These are phyloP conservation scores for Dactylonectria estremocensis DNA, from an alignment of 2,329 filamentous ascomycete species.

Conservation along the genomic window DNA sequence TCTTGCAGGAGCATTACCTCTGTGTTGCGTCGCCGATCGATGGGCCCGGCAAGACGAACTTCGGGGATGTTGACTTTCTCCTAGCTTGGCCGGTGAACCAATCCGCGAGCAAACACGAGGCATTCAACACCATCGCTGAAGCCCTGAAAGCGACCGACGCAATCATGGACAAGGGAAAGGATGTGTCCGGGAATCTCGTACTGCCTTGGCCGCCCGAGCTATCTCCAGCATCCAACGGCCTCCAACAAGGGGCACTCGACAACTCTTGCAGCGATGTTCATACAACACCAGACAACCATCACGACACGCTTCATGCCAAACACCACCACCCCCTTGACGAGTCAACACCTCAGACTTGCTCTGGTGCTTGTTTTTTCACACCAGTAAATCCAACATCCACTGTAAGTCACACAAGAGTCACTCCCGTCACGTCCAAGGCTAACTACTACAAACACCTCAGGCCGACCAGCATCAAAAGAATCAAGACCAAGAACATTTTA, in stretches of 20 bases:
- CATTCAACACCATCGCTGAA: conserved; percentile 51
- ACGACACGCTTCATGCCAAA: not conserved
- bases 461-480: conserved; percentile 1
- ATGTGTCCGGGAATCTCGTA: conserved; percentile 63
- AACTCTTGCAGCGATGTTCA: not conserved
- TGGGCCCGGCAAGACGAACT: conserved; percentile 76
- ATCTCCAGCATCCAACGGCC: conserved; percentile 2
- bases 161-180: conserved; percentile 48
- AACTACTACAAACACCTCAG: not conserved
- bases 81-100: conserved; percentile 58
- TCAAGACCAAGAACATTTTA: conserved; percentile 51
- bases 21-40: conserved; percentile 75
- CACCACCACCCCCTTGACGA: not conserved
- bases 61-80: conserved; percentile 83
- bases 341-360: not conserved
- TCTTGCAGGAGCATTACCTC: conserved; percentile 67
- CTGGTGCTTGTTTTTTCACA: too few species aligned
- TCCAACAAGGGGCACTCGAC: not conserved
- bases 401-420: not conserved
- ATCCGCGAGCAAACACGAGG: conserved; percentile 24
- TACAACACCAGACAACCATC: not conserved
- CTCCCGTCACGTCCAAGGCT: not conserved
- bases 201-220: conserved; percentile 66
- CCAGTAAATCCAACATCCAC: not conserved
- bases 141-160: conserved; percentile 52